These are phyloP conservation scores for Elsinoe ampelina DNA, from an alignment of 2,329 filamentous ascomycete species.

Conservation along the genomic window DNA sequence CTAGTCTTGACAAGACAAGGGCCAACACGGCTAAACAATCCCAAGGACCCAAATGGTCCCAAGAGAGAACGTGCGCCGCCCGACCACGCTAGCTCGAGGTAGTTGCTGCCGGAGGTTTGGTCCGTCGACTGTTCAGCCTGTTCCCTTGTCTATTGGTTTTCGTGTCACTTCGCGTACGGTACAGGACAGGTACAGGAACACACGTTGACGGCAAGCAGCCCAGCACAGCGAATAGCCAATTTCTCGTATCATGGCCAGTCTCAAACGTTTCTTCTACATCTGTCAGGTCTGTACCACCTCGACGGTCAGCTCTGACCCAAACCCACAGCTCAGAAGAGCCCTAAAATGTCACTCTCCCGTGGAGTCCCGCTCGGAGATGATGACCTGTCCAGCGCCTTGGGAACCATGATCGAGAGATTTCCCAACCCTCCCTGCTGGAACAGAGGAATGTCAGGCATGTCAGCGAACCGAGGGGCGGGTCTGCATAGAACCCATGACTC, in stretches of 20 bases:
- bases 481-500: not conserved
- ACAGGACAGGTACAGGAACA: slow-evolving; percentile 6
- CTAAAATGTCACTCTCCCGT: slow-evolving; percentile 9
- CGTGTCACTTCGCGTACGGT: slow-evolving; percentile 8
- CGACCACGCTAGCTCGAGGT: not conserved
- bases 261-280: not conserved
- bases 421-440: not conserved
- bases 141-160: slow-evolving; percentile 11
- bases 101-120: slow-evolving; percentile 3
- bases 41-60: not conserved
- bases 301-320: slow-evolving; percentile 3
- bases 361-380: not conserved
- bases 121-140: slow-evolving; percentile 10
- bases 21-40: slow-evolving; percentile 2
- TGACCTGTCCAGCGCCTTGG: slow-evolving; percentile 5
- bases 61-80: slow-evolving; percentile 5
- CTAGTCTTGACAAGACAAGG: slow-evolving; percentile 1
- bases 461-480: slow-evolving; percentile 8
- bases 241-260: not conserved
- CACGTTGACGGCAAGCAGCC: not conserved
- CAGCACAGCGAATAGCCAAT: not conserved
- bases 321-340: not conserved
- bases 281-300: slow-evolving; percentile 8
- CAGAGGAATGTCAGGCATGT: not conserved
- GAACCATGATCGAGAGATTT: slow-evolving; percentile 7